Conservation (phyloP, 1,284 basidiomycete genomes). For the Pterulicium gracile region DNA sequence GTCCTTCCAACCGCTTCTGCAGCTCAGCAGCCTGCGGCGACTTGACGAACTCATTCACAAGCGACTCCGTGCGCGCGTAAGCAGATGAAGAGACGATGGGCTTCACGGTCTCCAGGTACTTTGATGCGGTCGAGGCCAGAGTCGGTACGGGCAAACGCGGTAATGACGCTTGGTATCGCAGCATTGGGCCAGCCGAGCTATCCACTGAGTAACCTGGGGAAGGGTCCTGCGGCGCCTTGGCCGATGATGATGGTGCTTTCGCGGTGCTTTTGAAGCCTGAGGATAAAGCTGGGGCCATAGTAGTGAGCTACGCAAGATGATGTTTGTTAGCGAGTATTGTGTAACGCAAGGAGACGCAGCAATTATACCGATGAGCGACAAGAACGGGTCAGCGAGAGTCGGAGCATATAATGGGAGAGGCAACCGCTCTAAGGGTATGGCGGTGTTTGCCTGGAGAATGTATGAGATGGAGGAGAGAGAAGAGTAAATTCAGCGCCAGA, state of each 20-base stretch:
- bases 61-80: constrained; percentile 45
- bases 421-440: neutral
- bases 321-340: neutral
- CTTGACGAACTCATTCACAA: constrained; percentile 61
- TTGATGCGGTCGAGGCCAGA: constrained; percentile 69
- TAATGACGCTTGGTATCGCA: constrained; percentile 71
- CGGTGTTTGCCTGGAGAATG: neutral
- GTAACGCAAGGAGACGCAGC: too few species aligned
- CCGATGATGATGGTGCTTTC: neutral
- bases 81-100: constrained; percentile 64
- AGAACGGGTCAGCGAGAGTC: neutral
- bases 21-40: constrained; percentile 66
- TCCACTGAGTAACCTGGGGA: neutral
- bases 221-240: neutral
- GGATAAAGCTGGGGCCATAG: neutral
- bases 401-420: neutral
- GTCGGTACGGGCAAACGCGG: constrained; percentile 81
- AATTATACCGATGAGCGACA: too few species aligned
- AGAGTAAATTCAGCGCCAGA: too few species aligned
- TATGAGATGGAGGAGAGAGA: too few species aligned
- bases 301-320: neutral
- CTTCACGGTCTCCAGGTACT: constrained; percentile 78
- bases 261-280: neutral
- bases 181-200: constrained; percentile 49
- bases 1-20: constrained; percentile 71